Evolutionary conservation across 2,329 filamentous ascomycete genomes (phyloP).

Genomic region (Kalaharituber pfeilii): DNA sequence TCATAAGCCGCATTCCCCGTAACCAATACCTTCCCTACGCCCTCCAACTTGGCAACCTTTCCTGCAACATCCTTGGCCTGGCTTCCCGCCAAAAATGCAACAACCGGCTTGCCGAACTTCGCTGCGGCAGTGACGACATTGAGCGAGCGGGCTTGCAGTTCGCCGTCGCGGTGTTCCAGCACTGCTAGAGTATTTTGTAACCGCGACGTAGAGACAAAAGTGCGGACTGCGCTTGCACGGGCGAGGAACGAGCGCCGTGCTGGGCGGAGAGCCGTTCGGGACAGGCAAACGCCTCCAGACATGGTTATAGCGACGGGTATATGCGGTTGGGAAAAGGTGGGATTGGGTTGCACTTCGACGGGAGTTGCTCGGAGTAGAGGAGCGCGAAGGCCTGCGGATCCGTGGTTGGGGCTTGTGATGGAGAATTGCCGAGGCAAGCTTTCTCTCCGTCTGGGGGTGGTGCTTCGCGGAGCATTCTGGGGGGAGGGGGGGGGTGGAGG

Average conservation of each 20-base stretch:
- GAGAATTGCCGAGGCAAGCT: too few species aligned
- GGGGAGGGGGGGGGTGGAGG: too few species aligned
- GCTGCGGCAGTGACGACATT: constrained; percentile 72
- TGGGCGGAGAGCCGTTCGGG: not conserved
- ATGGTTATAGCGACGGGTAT: too few species aligned
- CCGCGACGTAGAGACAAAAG: constrained; percentile 29
- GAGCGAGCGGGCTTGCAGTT: constrained; percentile 65
- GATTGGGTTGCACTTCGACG: too few species aligned
- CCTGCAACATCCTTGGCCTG: constrained; percentile 59
- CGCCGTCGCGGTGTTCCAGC: constrained; percentile 80
- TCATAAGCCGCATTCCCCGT: constrained; percentile 85
- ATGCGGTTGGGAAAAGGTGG: too few species aligned
- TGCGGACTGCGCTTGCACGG: not conserved
- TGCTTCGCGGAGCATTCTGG: too few species aligned
- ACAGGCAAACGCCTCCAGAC: too few species aligned
- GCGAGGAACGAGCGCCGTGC: not conserved
- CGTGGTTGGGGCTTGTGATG: too few species aligned
- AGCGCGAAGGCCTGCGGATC: too few species aligned
- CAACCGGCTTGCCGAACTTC: constrained; percentile 69
- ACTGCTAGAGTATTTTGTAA: constrained; percentile 51
- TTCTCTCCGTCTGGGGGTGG: too few species aligned
- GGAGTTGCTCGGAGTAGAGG: too few species aligned
- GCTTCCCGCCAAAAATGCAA: constrained; percentile 71
- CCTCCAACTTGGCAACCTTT: constrained; percentile 49
- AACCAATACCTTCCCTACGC: constrained; percentile 76